A percentile compares a stretch with the other conserved stretches of the same genome.
Conservation (phyloP, 1,139 yeast species). For the Candida labiduridarum region DNA sequence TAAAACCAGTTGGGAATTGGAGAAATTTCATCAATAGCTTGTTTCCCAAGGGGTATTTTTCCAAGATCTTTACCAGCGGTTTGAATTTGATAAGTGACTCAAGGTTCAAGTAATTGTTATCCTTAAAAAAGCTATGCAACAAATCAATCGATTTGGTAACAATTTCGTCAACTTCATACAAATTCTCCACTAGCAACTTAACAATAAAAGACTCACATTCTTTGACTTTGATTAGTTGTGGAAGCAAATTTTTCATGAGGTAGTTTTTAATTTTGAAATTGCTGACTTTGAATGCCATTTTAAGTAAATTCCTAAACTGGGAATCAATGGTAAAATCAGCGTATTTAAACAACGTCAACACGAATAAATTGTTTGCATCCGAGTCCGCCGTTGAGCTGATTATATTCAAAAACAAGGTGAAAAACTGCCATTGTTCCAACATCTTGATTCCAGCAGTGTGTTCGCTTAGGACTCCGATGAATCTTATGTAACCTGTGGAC, state of each 20-base stretch:
- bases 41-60: slow-evolving; percentile 26
- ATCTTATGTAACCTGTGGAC: slow-evolving; percentile 74
- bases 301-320: slow-evolving; percentile 67
- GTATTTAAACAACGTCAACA: slow-evolving; percentile 58
- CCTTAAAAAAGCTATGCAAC: slow-evolving; percentile 20
- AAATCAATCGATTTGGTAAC: slow-evolving; percentile 59
- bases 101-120: slow-evolving; percentile 20
- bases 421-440: slow-evolving; percentile 81
- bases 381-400: slow-evolving; percentile 44
- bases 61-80: slow-evolving; percentile 36
- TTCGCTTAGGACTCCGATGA: slow-evolving; percentile 72
- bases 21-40: slow-evolving; percentile 32
- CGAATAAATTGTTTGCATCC: slow-evolving; percentile 53
- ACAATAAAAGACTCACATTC: slow-evolving; percentile 42
- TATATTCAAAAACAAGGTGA: slow-evolving; percentile 76
- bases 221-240: slow-evolving; percentile 38
- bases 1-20: slow-evolving; percentile 36
- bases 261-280: slow-evolving; percentile 53
- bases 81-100: slow-evolving; percentile 29
- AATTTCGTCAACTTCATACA: slow-evolving; percentile 69
- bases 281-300: slow-evolving; percentile 64
- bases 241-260: slow-evolving; percentile 57
- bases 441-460: slow-evolving; percentile 64
- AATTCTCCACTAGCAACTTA: slow-evolving; percentile 61
- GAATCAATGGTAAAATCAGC: slow-evolving; percentile 66